Base-by-base conservation (phyloP, 208 protist species). In the Lotmaria passim region DNA sequence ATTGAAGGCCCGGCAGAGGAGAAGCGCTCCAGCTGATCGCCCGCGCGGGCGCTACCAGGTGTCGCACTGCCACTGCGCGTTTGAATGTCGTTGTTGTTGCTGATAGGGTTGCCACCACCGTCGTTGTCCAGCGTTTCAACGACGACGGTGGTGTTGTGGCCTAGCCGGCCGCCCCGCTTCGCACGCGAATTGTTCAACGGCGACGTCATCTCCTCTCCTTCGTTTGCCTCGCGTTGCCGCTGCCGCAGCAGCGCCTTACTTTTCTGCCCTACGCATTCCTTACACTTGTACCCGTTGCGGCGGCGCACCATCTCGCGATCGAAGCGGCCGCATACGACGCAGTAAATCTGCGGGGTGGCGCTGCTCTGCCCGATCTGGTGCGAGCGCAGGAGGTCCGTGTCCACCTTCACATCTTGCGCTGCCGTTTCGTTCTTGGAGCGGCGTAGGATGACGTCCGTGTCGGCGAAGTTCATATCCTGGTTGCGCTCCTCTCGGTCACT, bases 281-380 rank as follows among this genome's bases (percentile, higher is more conserved):
- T 82, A 56, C 88, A 93, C 72, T 93, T 93, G 75, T 89, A 91
- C 2, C 88, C 88, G 68, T 87, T 89, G 39, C 79, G 77, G 14
- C 88, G 85, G 21, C 80, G 72, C 48, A 91, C 85, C 85, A 93
- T 89, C 53, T 93, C 85, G 19, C 85, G 76, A 39, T 93, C 88
- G 58, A 90, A 91, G 34, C 88, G 85, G 46, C 88, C 85, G 61
- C 88, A 93, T 56, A 93, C 88, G 19, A 93, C 88, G 52, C 88
- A 93, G 73, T 90, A 93, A 21, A 90, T 85, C 39, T 83, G 79
- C 21, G 88, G 85, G 0, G 83, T 73, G 34, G 59, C 77, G 58
- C 47, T 55, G 44, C 48, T 51, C 50, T 66, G 52, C 24, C 43
- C 43, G 8, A 73, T 52, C 67, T 89, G 83, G 66, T 86, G 67